Evolutionary conservation across 805 yeast species (phyloP).

Genomic region (Spathaspora passalidarum): DNA sequence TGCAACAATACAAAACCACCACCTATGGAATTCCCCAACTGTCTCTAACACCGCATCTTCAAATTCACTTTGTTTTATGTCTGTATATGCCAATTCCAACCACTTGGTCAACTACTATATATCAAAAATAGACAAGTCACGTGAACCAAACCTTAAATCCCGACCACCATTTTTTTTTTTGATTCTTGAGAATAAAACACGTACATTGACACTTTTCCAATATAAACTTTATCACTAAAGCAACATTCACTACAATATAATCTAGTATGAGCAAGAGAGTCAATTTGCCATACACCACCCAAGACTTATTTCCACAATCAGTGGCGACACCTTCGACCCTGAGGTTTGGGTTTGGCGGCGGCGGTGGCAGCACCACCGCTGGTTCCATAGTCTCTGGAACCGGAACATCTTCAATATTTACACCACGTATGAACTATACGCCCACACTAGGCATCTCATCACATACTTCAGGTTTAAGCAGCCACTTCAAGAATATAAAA

Average conservation of each 20-base stretch:
- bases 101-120: no score
- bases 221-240: no score
- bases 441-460: neutral
- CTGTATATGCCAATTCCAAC: no score
- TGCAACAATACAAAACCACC: no score
- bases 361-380: slow-evolving; percentile 11
- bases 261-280: slow-evolving; percentile 38
- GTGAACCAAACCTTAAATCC: neutral
- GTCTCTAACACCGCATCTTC: no score
- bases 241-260: no score
- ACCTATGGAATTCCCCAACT: no score
- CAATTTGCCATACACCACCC: slow-evolving; percentile 41
- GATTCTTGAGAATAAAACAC: no score
- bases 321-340: slow-evolving; percentile 16
- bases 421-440: slow-evolving; percentile 3
- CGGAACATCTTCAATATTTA: slow-evolving; percentile 12
- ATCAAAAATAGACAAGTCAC: neutral
- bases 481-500: slow-evolving; percentile 21
- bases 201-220: neutral
- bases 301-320: slow-evolving; percentile 37
- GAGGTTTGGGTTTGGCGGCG: slow-evolving; percentile 4
- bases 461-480: slow-evolving; percentile 2
- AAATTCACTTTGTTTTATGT: no score
- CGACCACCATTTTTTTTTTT: no score
- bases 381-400: slow-evolving; percentile 20